Evolutionary conservation across 2,329 filamentous ascomycete species (phyloP), one percentile per base, ranked within the genome.

Genomic region (Ophiostoma montium): DNA sequence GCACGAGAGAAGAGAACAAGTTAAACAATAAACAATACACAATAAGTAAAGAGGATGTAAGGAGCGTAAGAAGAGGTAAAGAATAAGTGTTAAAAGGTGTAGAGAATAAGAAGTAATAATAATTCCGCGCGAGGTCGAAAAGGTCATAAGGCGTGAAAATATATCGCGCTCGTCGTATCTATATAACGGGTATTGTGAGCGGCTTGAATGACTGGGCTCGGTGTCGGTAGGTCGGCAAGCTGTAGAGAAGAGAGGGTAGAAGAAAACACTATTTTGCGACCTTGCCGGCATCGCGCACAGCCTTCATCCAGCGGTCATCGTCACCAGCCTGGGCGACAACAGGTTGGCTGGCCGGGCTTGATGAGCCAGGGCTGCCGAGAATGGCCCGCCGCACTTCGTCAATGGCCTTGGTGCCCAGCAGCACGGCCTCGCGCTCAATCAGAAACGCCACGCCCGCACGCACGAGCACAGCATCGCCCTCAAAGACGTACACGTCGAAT

Each of bases 401-500:
- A 0, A 63, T 57, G 2, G 63, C 70, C 55, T 65, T 67, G 11
- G 70, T 65, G 9, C 68, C 66, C 1, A 78, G 65, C 3, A 79
- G 62, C 1, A 66, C 59, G 64, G 73, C 73, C 57, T 78, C 75
- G 16, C 66, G 67, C 30, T 68, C 66, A 5, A 75, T 56, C 18
- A 92, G 62, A 16, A 85, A 67, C 0, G 82, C 86, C 0, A 88
- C 80, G 0, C 77, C 82, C 1, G 83, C 83, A 0, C 84, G 70
- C 7, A 90, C 74, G 0, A 89, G 67, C 1, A 85, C 70, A 1
- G 75, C 70, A 55, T 94, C 86, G 23, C 85, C 84, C 60, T 94
- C 86, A 55, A 94, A 87, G 3, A 85, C 78, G 56, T 86, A 87
- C 0, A 90, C 77, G 55, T 94, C 86, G 84, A 84, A 90, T 12